Conservation (phyloP, 148 eudicot genomes). For the Persicaria tinctoria region DNA sequence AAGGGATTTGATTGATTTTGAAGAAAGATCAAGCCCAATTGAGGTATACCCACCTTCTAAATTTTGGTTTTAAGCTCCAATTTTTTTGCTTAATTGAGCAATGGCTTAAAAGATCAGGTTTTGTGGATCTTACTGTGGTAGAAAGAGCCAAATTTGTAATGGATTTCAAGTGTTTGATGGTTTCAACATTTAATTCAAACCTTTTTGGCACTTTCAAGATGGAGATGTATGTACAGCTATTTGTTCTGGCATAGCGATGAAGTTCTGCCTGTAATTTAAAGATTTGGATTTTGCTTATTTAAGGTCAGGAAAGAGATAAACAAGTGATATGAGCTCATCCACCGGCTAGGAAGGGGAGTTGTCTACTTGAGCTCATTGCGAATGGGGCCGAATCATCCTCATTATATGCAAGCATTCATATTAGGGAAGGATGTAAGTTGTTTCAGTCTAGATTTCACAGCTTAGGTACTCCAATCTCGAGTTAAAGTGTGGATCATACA, state of each 20-base stretch:
- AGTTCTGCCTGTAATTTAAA: background rate
- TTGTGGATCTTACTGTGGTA: background rate
- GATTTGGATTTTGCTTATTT: background rate
- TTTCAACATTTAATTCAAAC: background rate
- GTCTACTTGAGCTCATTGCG: slow-evolving; percentile 87
- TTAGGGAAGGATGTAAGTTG: slow-evolving; percentile 61
- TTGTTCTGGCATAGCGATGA: background rate
- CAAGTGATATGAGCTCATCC: slow-evolving; percentile 75
- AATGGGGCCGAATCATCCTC: slow-evolving; percentile 64
- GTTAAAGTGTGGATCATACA: background rate
- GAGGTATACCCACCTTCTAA: slow-evolving; percentile 41
- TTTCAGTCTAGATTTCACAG: too few relatives aligned
- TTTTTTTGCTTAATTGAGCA: background rate
- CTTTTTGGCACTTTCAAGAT: background rate
- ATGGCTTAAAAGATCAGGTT: background rate
- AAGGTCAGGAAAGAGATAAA: slow-evolving; percentile 87
- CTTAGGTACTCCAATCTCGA: too few relatives aligned
- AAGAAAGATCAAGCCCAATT: slow-evolving; percentile 68
- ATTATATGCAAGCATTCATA: slow-evolving; percentile 51
- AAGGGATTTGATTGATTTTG: slow-evolving; percentile 30
- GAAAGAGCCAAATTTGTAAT: background rate
- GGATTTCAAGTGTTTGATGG: background rate
- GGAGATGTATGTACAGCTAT: background rate
- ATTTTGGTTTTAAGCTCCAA: background rate
- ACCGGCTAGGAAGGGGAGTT: slow-evolving; percentile 80